phyloP scores from a whole-genome alignment of 73 alveolate species.

The Paramecium primaurelia region DNA sequence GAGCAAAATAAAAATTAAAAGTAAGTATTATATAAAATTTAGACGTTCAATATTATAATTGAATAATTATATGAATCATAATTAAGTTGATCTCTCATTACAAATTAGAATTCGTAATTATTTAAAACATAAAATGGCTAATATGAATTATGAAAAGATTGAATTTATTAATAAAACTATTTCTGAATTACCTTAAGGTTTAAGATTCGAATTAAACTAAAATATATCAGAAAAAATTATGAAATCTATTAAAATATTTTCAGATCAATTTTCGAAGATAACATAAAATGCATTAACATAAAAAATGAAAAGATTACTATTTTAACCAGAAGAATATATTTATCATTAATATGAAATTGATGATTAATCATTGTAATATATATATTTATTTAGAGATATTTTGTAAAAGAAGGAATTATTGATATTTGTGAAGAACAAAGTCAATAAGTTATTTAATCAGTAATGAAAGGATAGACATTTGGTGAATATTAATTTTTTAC shows the following conservation, averaged over 20 bases:
- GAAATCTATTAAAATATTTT: background rate
- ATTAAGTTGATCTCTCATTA: background rate
- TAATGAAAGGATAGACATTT: conserved; percentile 7
- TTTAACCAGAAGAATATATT: background rate
- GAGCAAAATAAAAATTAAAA: background rate
- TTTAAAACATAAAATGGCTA: background rate
- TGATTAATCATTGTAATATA: background rate
- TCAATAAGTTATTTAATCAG: background rate
- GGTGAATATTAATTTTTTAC: conserved; percentile 54
- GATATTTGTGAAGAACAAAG: background rate
- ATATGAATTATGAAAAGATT: background rate
- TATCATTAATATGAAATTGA: background rate
- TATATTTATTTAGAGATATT: background rate
- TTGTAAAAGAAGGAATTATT: background rate
- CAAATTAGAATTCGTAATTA: conserved; percentile 9
- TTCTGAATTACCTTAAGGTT: background rate
- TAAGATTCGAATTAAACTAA: background rate
- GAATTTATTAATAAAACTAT: background rate
- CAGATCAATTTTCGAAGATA: background rate
- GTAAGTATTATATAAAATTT: background rate
- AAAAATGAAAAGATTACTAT: background rate
- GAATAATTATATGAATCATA: conserved; percentile 17
- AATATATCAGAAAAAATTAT: background rate
- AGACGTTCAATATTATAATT: background rate
- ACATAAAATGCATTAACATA: background rate